Base-by-base conservation (phyloP, 2,329 filamentous ascomycete genomes). In the Epichloe gansuensis region DNA sequence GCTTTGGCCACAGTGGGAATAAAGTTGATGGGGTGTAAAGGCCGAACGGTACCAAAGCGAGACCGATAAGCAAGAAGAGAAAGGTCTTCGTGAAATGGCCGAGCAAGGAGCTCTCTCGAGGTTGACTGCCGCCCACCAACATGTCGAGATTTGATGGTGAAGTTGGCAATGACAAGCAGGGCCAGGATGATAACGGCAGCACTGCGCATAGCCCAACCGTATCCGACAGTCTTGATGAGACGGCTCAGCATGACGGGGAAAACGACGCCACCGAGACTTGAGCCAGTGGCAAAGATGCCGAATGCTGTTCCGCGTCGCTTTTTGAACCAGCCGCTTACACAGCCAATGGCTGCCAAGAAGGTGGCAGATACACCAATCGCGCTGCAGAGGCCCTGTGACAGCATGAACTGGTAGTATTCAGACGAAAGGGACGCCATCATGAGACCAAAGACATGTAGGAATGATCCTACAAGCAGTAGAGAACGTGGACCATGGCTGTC, bases 401-500 rank as follows among this genome's bases (percentile, higher is more conserved):
- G 58, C 54, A 55, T 55, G 34, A 53, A 53, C 11, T 55, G 51
- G 25, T 53, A 48, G 48, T 55, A 55, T 35, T 51, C 11, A 31
- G 51, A 50, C 4, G 54, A 53, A 9, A 55, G 31, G 11, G 51
- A 55, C 3, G 54, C 54, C 51, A 55, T 55, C 44, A 55, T 46
- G 11, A 85, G 60, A 2, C 78, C 76, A 52, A 84, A 76, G 15
- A 84, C 74, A 52, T 82, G 76, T 37, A 81, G 61, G 50, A 82
- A 64, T 0, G 71, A 74, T 15, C 80, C 80, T 12, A 62, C 61
- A 1, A 80, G 37, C 1, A 83, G 62, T 0, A 86, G 66, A 46
- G 68, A 74, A 31, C 75, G 73, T 0, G 83, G 80, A 0, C 84
- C 84, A 53, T 80, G 77, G 52, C 71, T 77, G 59, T 88, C 85